These are phyloP conservation scores for Solanum microdontum DNA, from an alignment of 257 asterid species.

Conservation along the genomic window DNA sequence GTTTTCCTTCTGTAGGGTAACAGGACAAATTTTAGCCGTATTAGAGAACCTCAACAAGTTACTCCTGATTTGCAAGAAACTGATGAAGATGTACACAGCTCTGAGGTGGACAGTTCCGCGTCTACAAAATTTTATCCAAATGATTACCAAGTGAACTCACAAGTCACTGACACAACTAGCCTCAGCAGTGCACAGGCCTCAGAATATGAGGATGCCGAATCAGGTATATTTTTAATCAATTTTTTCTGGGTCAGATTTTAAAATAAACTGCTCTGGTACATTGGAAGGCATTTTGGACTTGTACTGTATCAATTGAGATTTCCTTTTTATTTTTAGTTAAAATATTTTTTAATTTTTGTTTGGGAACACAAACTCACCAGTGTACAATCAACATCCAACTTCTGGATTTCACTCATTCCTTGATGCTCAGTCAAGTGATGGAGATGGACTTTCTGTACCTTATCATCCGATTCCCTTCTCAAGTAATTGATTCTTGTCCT, in stretches of 20 bases:
- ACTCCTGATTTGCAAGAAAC: constrained; percentile 29
- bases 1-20: constrained; percentile 46
- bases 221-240: constrained; percentile 37
- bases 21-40: constrained; percentile 49
- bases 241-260: neutral
- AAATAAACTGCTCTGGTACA: neutral
- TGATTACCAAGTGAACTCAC: constrained; percentile 57
- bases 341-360: neutral
- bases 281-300: neutral
- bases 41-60: constrained; percentile 35
- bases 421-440: constrained; percentile 18
- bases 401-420: constrained; percentile 38
- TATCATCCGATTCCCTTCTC: constrained; percentile 16
- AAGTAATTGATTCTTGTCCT: constrained; percentile 15
- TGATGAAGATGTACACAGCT: constrained; percentile 33
- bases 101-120: constrained; percentile 42
- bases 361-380: constrained; percentile 32
- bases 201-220: constrained; percentile 86
- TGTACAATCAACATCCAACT: constrained; percentile 47
- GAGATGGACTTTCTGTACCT: constrained; percentile 19
- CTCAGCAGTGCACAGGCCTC: constrained; percentile 55
- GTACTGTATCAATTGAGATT: neutral
- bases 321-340: constrained; percentile 3
- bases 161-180: constrained; percentile 60
- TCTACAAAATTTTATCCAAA: constrained; percentile 44